Base-by-base conservation (phyloP, 2,329 filamentous ascomycete species). In the Hypoxylon sp. region DNA sequence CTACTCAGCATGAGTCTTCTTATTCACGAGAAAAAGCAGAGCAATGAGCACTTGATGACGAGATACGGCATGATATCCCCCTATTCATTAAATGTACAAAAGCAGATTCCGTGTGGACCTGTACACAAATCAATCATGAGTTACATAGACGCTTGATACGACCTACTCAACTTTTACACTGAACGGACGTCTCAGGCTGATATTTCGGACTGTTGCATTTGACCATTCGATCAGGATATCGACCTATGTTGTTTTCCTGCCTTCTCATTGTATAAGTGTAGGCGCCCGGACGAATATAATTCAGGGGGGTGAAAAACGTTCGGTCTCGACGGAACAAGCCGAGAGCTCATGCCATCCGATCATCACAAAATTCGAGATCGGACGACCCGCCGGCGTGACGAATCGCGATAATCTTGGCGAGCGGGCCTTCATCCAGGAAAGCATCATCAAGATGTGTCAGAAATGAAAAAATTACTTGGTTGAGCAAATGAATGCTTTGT, bases 1-100 rank as follows among this genome's bases (percentile, higher is more conserved):
- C 56, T 57, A 50, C 64, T 67, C 61, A 53, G 59, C 52, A 56
- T 50, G 51, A 44, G 47, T 55, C 64, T 59, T 30, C 51, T 43
- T 56, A 43, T 44, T 50, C 22, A 19, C 20, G 28, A 47, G 11
- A 59, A 59, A 59, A 50, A 62, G 57, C 19, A 49, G 13, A 54
- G 49, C 56, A 64, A 55, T n/a, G 54, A 66, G 50, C 41, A 55
- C 59, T 55, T 68, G 30, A 81, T 75, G 79, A 81, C 74, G 79
- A 80, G 74, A 73, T 72, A 78, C 71, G 73, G 74, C 70, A 76
- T 76, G 79, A 81, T 80, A 80, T 80, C 79, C 78, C 75, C 37
- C 41, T 46, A 46, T 46, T 66, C 53, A 66, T 70, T 68, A 68
- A 64, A 59, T 67, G 57, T 73, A 72, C 26, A 46, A 58, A 58